A percentile compares a stretch with the other conserved stretches of the same genome.
These are phyloP conservation scores for Lablab purpureus DNA, from an alignment of 306 rosid species.

Conservation along the genomic window DNA sequence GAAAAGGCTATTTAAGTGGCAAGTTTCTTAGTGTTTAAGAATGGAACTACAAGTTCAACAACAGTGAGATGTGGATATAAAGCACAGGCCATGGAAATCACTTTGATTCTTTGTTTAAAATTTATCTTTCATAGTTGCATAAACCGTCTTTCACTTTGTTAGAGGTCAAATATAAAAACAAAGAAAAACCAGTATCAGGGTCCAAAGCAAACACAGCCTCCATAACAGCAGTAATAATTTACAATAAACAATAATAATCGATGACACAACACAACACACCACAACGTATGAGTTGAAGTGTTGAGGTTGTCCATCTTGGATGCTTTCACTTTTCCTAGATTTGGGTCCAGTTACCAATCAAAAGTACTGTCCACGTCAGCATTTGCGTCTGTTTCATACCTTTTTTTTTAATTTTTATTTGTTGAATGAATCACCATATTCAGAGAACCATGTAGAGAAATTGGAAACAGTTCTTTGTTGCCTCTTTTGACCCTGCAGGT, in stretches of 20 bases:
- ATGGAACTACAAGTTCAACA: neutral
- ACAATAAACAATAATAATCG: neutral
- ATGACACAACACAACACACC: neutral
- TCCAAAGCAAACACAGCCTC: neutral
- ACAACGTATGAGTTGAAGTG: neutral
- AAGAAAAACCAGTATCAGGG: neutral
- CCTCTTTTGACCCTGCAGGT: neutral
- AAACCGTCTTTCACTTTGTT: neutral
- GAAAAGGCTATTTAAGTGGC: neutral
- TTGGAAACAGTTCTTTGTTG: neutral
- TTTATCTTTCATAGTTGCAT: neutral
- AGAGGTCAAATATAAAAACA: neutral
- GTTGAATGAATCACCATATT: slow-evolving; percentile 1
- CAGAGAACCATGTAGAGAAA: neutral
- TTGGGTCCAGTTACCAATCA: too few relatives aligned
- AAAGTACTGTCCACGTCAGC: neutral
- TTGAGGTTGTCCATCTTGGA: neutral
- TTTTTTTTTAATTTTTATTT: neutral
- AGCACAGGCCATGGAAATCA: slow-evolving; percentile 1
- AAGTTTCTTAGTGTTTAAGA: slow-evolving; percentile 39
- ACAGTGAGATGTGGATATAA: neutral
- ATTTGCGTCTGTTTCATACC: too few relatives aligned
- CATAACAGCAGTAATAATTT: neutral
- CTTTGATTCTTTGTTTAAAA: slow-evolving; percentile 2
- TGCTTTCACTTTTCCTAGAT: too few relatives aligned